Evolutionary conservation across 2,329 filamentous ascomycete genomes (phyloP).

Genomic region (Botryotinia narcissicola): DNA sequence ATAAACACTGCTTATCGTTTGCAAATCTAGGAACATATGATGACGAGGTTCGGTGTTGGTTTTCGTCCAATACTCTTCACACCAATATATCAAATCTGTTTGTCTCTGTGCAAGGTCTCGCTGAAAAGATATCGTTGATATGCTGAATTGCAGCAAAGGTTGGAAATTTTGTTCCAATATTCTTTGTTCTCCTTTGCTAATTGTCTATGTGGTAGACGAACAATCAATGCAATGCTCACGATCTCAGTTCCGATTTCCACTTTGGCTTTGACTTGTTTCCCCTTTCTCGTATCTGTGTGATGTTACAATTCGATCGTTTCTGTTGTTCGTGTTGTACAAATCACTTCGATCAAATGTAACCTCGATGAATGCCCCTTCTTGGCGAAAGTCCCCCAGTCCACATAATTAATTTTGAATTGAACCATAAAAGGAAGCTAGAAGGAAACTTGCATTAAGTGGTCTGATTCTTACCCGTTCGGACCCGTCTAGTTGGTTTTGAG

Average conservation of each 20-base stretch:
- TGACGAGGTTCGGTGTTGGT: not conserved
- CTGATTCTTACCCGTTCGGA: not conserved
- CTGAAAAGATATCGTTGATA: not conserved
- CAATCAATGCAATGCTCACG: not conserved
- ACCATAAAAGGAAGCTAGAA: not conserved
- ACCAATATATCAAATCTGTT: not conserved
- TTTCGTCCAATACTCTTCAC: not conserved
- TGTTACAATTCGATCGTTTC: not conserved
- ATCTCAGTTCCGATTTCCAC: not conserved
- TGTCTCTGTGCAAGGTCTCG: not conserved
- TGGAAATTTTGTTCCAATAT: not conserved
- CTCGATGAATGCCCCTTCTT: conserved; percentile 6
- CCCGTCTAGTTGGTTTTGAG: not conserved
- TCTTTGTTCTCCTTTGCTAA: not conserved
- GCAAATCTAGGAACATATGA: not conserved
- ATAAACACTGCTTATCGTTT: not conserved
- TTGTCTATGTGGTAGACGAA: not conserved
- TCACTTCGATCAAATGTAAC: not conserved
- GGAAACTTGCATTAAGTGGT: not conserved
- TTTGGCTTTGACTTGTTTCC: not conserved
- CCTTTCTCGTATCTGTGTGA: not conserved
- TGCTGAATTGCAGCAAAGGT: not conserved
- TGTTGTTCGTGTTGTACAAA: not conserved
- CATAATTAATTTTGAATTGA: not conserved
- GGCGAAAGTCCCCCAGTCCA: not conserved